phyloP scores from a whole-genome alignment of 768 basidiomycete genomes.

The Paxillus rubicundulus region DNA sequence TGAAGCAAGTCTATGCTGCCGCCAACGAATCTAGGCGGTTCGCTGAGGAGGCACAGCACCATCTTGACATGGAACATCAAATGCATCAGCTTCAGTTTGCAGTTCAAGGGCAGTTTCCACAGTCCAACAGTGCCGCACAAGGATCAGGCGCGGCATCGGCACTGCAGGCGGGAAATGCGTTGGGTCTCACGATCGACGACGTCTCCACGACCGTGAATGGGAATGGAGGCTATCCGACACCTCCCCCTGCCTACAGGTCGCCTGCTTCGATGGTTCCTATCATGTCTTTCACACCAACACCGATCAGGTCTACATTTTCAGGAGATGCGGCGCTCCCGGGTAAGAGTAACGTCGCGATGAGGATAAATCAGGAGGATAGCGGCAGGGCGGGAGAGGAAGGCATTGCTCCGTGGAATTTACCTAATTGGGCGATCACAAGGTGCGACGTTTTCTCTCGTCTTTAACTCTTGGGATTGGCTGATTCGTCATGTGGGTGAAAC shows the following conservation, averaged over 20 bases:
- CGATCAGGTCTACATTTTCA: constrained; percentile 8
- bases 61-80: constrained; percentile 17
- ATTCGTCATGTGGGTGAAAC: not conserved
- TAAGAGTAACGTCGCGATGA: constrained; percentile 34
- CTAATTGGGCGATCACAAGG: constrained; percentile 78
- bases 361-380: not conserved
- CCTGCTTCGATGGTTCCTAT: not conserved
- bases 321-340: not conserved
- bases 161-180: constrained; percentile 1
- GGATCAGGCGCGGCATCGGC: not conserved
- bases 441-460: constrained; percentile 16
- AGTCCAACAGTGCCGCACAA: not conserved
- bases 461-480: not conserved
- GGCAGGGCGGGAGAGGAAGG: not conserved
- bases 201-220: not conserved
- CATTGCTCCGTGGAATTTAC: constrained; percentile 35
- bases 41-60: constrained; percentile 18
- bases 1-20: constrained; percentile 46
- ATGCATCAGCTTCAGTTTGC: not conserved
- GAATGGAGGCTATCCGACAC: not conserved
- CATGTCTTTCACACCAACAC: constrained; percentile 10
- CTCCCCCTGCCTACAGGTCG: constrained; percentile 10
- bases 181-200: constrained; percentile 5
- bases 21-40: constrained; percentile 24
- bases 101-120: constrained; percentile 1